Percentiles rank a stretch among this genome's conserved stretches.
phyloP scores from a whole-genome alignment of 1,284 basidiomycete species.

The Leccinum fuscescens region DNA sequence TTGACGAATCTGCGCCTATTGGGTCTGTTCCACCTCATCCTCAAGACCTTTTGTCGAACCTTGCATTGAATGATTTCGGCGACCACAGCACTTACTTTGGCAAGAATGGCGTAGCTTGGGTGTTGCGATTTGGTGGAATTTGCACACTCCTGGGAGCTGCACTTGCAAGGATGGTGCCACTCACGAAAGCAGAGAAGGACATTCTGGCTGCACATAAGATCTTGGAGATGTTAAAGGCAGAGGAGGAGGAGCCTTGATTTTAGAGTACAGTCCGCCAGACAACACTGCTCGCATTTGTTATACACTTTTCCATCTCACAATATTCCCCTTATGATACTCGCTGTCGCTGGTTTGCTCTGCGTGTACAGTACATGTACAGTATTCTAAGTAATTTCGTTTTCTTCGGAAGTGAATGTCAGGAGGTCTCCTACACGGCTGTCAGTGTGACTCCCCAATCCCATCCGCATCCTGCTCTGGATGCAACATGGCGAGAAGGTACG shows the following conservation, averaged over 20 bases:
- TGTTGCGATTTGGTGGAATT: conserved; percentile 87
- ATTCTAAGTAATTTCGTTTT: neutral
- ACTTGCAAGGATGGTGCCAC: conserved; percentile 77
- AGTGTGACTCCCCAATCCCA: conserved; percentile 62
- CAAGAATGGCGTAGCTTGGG: conserved; percentile 90
- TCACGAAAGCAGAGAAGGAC: conserved; percentile 84
- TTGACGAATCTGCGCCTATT: conserved; percentile 52
- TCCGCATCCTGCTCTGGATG: conserved; percentile 36
- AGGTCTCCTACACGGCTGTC: conserved; percentile 23
- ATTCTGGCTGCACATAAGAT: conserved; percentile 79
- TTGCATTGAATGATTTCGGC: conserved; percentile 15
- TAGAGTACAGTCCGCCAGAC: neutral
- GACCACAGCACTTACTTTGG: conserved; percentile 65
- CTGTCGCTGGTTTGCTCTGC: conserved; percentile 3
- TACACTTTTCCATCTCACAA: neutral
- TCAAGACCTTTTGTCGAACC: conserved; percentile 4
- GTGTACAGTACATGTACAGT: conserved; percentile 6
- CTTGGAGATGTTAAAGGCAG: conserved; percentile 68
- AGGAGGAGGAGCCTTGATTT: conserved; percentile 42
- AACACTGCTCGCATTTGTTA: conserved; percentile 14
- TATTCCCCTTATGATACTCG: neutral
- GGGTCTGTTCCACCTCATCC: conserved; percentile 33
- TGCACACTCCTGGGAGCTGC: conserved; percentile 75
- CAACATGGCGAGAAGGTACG: conserved; percentile 54
- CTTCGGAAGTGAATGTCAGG: neutral